Conservation (phyloP, 768 basidiomycete species). For the Boletus subparvulus region DNA sequence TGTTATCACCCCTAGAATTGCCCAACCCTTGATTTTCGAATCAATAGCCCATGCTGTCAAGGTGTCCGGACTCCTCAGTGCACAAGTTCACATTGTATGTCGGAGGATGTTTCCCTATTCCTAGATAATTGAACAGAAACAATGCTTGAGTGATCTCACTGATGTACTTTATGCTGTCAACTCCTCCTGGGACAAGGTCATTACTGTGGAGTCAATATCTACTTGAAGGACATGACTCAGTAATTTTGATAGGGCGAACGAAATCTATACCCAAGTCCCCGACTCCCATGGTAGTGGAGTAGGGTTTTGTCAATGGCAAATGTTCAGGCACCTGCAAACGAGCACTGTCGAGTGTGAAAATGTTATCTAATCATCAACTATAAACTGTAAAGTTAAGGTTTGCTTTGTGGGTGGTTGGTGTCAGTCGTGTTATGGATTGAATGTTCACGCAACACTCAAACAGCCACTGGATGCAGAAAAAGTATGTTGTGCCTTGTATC, state of each 20-base stretch:
- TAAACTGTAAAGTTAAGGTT: too few species aligned
- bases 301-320: too few species aligned
- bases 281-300: too few species aligned
- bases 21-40: not conserved
- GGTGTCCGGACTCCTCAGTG: conserved; percentile 56
- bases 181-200: conserved; percentile 60
- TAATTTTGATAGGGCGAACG: conserved; percentile 56
- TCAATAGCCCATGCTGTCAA: conserved; percentile 54
- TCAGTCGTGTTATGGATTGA: too few species aligned
- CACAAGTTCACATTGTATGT: conserved; percentile 59
- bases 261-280: conserved; percentile 58
- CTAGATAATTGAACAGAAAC: conserved; percentile 38
- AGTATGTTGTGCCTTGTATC: too few species aligned
- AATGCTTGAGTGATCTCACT: conserved; percentile 53
- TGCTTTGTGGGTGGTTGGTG: too few species aligned
- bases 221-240: conserved; percentile 55
- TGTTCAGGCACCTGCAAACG: too few species aligned
- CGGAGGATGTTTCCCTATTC: not conserved
- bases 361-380: too few species aligned
- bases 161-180: conserved; percentile 54
- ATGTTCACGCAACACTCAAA: too few species aligned
- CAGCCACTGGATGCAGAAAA: too few species aligned
- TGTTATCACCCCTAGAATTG: not conserved
- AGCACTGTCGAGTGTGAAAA: too few species aligned
- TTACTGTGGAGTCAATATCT: conserved; percentile 51